These are phyloP conservation scores for Carpinus fangiana DNA, from an alignment of 306 rosid species.

Conservation along the genomic window DNA sequence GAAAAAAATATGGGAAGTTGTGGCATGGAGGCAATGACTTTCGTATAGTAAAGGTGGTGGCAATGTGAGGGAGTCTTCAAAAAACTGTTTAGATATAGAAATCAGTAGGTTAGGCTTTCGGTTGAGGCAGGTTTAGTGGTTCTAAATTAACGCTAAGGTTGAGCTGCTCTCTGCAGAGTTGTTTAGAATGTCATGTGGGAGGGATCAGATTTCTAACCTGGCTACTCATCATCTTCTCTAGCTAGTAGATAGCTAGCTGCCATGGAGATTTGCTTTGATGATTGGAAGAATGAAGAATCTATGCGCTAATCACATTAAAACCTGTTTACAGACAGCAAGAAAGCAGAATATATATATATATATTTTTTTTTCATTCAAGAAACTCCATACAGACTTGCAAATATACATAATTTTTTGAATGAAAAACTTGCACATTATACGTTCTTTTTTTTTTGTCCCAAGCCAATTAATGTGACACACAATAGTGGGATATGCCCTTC, in stretches of 20 bases:
- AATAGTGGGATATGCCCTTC: conserved; percentile 9
- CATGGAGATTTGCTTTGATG: conserved; percentile 1
- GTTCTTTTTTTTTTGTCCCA: conserved; percentile 17
- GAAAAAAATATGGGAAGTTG: conserved; percentile 23
- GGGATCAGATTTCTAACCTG: conserved; percentile 20
- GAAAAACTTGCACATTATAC: conserved; percentile 28
- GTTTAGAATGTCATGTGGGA: conserved; percentile 2
- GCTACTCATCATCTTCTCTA: not conserved
- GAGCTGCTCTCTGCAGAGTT: not conserved
- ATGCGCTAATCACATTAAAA: not conserved
- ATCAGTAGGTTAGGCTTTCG: conserved; percentile 32
- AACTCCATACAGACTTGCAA: conserved; percentile 10
- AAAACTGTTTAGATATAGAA: conserved; percentile 21
- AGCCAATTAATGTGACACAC: conserved; percentile 21
- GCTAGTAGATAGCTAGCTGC: not conserved
- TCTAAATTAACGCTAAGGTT: conserved; percentile 1
- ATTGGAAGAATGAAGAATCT: conserved; percentile 6
- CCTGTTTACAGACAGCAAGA: conserved; percentile 1
- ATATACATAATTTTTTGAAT: not conserved
- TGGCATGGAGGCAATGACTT: conserved; percentile 47
- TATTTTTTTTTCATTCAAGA: not conserved
- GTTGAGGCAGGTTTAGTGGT: conserved; percentile 31
- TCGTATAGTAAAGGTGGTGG: conserved; percentile 34
- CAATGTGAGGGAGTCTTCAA: conserved; percentile 32
- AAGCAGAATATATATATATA: not conserved